Evolutionary conservation across 2,329 filamentous ascomycete species (phyloP).

Genomic region (Colletotrichum sp.): DNA sequence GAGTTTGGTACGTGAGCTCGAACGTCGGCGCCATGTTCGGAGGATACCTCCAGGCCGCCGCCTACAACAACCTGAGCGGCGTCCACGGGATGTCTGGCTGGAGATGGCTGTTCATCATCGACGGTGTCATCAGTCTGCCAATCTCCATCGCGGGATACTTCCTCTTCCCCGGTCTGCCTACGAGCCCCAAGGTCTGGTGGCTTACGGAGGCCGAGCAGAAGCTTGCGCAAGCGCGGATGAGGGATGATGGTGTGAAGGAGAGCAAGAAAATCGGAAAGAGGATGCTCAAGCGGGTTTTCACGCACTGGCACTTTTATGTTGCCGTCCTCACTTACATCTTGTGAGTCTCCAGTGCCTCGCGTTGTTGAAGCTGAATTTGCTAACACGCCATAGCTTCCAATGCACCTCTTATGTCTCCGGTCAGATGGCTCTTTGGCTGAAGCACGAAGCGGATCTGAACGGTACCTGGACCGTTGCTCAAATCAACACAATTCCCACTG

Average conservation of each 20-base stretch:
- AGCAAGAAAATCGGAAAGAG: slow-evolving; percentile 25
- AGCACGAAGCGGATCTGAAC: slow-evolving; percentile 22
- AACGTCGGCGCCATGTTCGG: slow-evolving; percentile 53
- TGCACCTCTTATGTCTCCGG: slow-evolving; percentile 21
- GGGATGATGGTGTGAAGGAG: slow-evolving; percentile 20
- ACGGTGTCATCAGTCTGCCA: slow-evolving; percentile 55
- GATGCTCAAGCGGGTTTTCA: slow-evolving; percentile 30
- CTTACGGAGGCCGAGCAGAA: slow-evolving; percentile 33
- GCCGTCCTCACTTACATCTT: slow-evolving; percentile 28
- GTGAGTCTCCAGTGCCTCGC: background rate
- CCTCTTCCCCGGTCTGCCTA: slow-evolving; percentile 41
- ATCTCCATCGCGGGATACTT: slow-evolving; percentile 53
- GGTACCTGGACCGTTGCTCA: slow-evolving; percentile 5
- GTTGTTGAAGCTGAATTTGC: background rate
- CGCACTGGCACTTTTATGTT: slow-evolving; percentile 31
- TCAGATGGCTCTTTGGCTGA: slow-evolving; percentile 25
- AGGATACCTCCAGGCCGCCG: slow-evolving; percentile 54
- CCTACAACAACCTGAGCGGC: slow-evolving; percentile 53
- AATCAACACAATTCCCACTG: slow-evolving; percentile 23
- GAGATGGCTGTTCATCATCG: slow-evolving; percentile 58
- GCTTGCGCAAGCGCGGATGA: slow-evolving; percentile 34
- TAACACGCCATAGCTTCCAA: slow-evolving; percentile 1
- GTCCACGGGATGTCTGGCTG: slow-evolving; percentile 49
- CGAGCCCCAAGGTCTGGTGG: slow-evolving; percentile 35
- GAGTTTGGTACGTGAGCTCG: slow-evolving; percentile 48